Percentiles rank a stretch among this genome's conserved stretches.
Evolutionary conservation across 208 protist species (phyloP).

Genomic region (Acanthamoeba lenticulata): DNA sequence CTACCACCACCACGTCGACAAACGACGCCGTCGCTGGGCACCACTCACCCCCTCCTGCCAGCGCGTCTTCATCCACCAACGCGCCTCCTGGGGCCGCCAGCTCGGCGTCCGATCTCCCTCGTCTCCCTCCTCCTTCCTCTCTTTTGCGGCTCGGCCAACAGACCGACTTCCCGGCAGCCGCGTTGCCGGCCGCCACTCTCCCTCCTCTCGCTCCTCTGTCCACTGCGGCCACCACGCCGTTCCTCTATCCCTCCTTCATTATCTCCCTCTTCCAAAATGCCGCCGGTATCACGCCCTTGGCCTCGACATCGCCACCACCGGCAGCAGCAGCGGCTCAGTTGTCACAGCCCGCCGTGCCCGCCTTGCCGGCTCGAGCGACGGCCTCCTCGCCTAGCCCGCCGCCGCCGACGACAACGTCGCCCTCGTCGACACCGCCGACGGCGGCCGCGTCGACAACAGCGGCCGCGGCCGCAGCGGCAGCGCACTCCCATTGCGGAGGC

Average conservation of each 20-base stretch:
- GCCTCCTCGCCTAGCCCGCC: no score
- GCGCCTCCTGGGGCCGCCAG: no score
- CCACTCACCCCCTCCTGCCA: background rate
- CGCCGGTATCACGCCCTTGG: background rate
- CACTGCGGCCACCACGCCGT: background rate
- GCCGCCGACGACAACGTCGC: no score
- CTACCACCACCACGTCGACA: background rate
- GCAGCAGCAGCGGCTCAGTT: background rate
- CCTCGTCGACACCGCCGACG: no score
- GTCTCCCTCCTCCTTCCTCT: slow-evolving; percentile 22
- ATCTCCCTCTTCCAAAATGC: slow-evolving; percentile 43
- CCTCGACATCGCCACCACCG: background rate
- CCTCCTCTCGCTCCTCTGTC: slow-evolving; percentile 1
- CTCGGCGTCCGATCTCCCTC: background rate
- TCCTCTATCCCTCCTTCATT: slow-evolving; percentile 27
- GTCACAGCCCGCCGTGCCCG: no score
- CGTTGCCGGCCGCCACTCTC: background rate
- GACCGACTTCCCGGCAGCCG: background rate
- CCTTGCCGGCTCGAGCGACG: no score
- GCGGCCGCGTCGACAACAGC: no score
- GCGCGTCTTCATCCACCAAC: background rate
- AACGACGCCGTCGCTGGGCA: background rate
- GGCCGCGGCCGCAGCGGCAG: no score
- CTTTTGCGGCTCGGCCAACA: background rate
- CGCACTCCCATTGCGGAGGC: background rate